Base-by-base conservation (phyloP, 805 yeast species). In the Ogataea parapolymorpha region DNA sequence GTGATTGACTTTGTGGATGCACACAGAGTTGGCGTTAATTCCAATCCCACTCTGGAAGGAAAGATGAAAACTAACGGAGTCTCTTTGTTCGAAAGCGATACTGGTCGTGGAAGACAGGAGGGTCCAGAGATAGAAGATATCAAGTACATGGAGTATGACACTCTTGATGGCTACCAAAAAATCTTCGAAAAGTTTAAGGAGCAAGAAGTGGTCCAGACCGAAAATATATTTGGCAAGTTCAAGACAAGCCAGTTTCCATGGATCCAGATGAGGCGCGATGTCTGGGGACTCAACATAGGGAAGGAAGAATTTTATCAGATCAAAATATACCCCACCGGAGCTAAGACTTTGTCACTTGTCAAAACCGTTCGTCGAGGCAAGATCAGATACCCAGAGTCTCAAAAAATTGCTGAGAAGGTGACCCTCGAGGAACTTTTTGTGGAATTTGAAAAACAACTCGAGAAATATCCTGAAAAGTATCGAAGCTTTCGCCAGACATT, bases 1-100 rank as follows among this genome's bases (percentile, higher is more conserved):
- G 71, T 90, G 5, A 71, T 87, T 1, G 96, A 89, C 57, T 77
- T 88, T 61, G 85, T 80, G n/a, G 85, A 80, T 9, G 71, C 81
- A 0, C 67, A 59, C n/a, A 44, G 49, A 5, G 39, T 58, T 2
- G 67, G 67, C 10, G 42, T 63, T n/a, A 35, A 47, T 12, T 18
- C 58, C 8, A 47, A 48, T 8, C 49, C 63, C 1, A 46, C 62
- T 1, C 41, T 63, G 12, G 39, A 38, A 6, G 64, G 63, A 39
- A 39, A 32, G 40, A 9, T 44, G 32, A 7, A 44, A 36, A 28
- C 32, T 37, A 13, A 3, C 36, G 32, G 44, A 6, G 14, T 42
- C 7, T 51, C 52, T 2, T 20, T 55, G 5, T 55, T 55, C 37
- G 45, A 33, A 1, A 18, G 34, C 9, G 49, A 45, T 6, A 14